Percentiles rank a stretch among this genome's conserved stretches.
Conservation (phyloP, 2,329 filamentous ascomycete species). For the Sporothrix humicola region DNA sequence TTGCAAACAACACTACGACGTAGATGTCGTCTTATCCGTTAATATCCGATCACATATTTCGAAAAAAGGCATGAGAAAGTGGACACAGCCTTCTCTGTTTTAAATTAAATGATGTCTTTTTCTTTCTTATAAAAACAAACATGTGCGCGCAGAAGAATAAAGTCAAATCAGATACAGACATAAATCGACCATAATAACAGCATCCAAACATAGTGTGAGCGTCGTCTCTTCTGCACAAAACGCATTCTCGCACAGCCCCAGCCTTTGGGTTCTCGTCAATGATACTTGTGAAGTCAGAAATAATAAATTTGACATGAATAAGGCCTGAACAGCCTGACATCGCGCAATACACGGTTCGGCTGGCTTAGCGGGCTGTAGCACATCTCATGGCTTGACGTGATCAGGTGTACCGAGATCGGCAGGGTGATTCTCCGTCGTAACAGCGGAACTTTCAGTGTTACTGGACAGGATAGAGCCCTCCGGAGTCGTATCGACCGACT, state of each 20-base stretch:
- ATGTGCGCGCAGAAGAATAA: not conserved
- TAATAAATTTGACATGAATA: too few species aligned
- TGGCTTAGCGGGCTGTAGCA: not conserved
- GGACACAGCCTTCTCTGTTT: not conserved
- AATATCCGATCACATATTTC: too few species aligned
- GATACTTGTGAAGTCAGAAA: too few species aligned
- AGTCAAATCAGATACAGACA: slow-evolving; percentile 8
- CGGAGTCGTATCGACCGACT: slow-evolving; percentile 40
- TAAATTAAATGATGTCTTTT: not conserved
- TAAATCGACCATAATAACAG: not conserved
- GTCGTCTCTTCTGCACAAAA: not conserved
- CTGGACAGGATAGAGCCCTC: slow-evolving; percentile 33
- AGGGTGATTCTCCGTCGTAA: not conserved
- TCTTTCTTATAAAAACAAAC: not conserved
- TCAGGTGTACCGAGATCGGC: not conserved
- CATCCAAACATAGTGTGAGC: not conserved
- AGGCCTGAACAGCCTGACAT: not conserved
- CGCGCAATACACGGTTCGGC: not conserved
- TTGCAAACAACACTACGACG: too few species aligned
- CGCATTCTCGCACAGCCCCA: too few species aligned
- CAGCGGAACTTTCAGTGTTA: slow-evolving; percentile 31
- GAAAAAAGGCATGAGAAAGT: too few species aligned
- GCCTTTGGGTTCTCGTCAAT: too few species aligned
- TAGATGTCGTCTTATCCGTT: too few species aligned
- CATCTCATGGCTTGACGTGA: slow-evolving; percentile 29